Percentiles rank a stretch among this genome's conserved stretches.
phyloP scores from a whole-genome alignment of 331 rosid species.

The Rhamnella rubrinervis region DNA sequence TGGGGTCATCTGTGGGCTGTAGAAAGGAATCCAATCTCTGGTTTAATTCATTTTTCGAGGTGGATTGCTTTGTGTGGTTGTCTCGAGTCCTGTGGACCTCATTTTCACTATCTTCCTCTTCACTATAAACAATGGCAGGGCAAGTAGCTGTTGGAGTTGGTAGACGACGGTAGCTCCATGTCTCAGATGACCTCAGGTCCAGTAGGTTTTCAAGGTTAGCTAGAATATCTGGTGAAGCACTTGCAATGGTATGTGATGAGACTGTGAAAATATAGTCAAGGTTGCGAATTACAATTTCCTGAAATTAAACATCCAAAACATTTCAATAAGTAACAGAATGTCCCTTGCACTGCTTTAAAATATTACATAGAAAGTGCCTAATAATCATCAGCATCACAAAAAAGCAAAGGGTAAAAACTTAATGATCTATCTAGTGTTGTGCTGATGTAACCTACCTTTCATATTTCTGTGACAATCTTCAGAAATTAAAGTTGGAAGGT shows the following conservation, averaged over 20 bases:
- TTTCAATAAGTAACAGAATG: neutral
- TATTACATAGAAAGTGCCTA: neutral
- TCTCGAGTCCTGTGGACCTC: constrained; percentile 59
- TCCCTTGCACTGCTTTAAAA: neutral
- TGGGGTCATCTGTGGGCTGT: constrained; percentile 54
- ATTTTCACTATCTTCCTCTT: constrained; percentile 72
- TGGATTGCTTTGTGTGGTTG: constrained; percentile 35
- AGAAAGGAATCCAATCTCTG: constrained; percentile 60
- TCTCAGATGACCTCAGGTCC: constrained; percentile 81
- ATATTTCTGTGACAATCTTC: neutral
- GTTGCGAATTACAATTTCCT: constrained; percentile 87
- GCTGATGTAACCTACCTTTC: no score
- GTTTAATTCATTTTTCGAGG: constrained; percentile 41
- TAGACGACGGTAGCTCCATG: constrained; percentile 84
- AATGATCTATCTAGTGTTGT: no score
- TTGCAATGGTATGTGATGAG: constrained; percentile 68
- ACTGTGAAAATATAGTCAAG: constrained; percentile 73
- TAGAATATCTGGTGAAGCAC: constrained; percentile 66
- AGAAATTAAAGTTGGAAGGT: neutral
- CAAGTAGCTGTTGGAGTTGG: constrained; percentile 93
- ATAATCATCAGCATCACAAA: no score
- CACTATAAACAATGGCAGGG: constrained; percentile 77
- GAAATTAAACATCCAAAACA: constrained; percentile 23
- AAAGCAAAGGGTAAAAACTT: no score
- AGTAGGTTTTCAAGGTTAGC: constrained; percentile 70